These are phyloP conservation scores for Fusarium napiforme DNA, from an alignment of 2,329 filamentous ascomycete species.

Conservation along the genomic window DNA sequence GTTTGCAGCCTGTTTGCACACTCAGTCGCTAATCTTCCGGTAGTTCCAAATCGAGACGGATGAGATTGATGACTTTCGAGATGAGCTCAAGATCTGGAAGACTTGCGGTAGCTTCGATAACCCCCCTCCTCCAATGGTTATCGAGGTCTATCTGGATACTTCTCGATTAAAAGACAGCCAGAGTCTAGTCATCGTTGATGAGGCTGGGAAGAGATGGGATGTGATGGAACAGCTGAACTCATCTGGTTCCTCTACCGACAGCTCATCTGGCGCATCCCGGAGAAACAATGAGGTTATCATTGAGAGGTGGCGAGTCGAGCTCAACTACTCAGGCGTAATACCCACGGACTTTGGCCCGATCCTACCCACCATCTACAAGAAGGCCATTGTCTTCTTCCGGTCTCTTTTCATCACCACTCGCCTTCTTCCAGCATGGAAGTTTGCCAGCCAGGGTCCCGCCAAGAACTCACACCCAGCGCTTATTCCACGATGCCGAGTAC, in stretches of 20 bases:
- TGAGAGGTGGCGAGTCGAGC: slow-evolving; percentile 89
- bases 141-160: slow-evolving; percentile 90
- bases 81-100: slow-evolving; percentile 86
- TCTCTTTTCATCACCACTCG: slow-evolving; percentile 86
- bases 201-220: slow-evolving; percentile 92
- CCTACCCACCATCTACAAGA: slow-evolving; percentile 94
- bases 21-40: slow-evolving; percentile 23
- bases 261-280: slow-evolving; percentile 55
- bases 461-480: slow-evolving; percentile 76
- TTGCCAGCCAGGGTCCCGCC: slow-evolving; percentile 76
- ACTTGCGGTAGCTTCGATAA: slow-evolving; percentile 80
- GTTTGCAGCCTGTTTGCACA: slow-evolving; percentile 46
- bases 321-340: slow-evolving; percentile 66
- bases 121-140: slow-evolving; percentile 83
- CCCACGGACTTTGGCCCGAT: slow-evolving; percentile 67
- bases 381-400: slow-evolving; percentile 93
- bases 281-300: slow-evolving; percentile 80
- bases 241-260: slow-evolving; percentile 64
- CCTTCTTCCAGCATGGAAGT: slow-evolving; percentile 87
- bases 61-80: slow-evolving; percentile 87
- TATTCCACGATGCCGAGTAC: slow-evolving; percentile 83
- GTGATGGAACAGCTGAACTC: slow-evolving; percentile 83
- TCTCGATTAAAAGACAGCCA: slow-evolving; percentile 84
- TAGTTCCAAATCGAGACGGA: slow-evolving; percentile 96
- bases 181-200: slow-evolving; percentile 87